Percentiles rank a stretch among this genome's conserved stretches.
Conservation (phyloP, 345 rosid genomes). For the Citrus mangshanensis region DNA sequence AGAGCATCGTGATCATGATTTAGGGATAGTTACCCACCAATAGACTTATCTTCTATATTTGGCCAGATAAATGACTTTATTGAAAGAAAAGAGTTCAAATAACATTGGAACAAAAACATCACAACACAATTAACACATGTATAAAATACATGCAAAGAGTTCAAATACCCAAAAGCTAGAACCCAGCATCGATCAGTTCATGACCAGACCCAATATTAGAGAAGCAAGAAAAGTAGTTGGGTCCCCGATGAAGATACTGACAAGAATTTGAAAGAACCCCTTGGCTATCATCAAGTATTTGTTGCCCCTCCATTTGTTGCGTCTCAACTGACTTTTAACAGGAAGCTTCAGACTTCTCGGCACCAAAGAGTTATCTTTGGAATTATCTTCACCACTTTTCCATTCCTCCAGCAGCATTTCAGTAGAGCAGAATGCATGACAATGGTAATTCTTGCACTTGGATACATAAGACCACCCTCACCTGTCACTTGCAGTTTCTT, state of each 20-base stretch:
- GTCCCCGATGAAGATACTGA: not conserved
- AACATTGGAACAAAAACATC: too few species aligned
- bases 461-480: conserved; percentile 14
- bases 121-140: too few species aligned
- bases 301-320: not conserved
- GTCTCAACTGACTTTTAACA: not conserved
- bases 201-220: not conserved
- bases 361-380: not conserved
- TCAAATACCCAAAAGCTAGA: not conserved
- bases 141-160: not conserved
- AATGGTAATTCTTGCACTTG: not conserved
- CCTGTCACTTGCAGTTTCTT: not conserved
- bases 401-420: not conserved
- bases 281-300: not conserved
- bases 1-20: too few species aligned
- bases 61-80: too few species aligned
- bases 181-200: not conserved
- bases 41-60: too few species aligned
- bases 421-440: not conserved
- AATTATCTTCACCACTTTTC: not conserved
- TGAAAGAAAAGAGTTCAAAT: too few species aligned
- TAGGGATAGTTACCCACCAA: too few species aligned
- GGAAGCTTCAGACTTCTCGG: not conserved
- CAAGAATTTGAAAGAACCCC: not conserved
- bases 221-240: not conserved